These are phyloP conservation scores for Salix udensis DNA, from an alignment of 345 rosid species.

Conservation along the genomic window DNA sequence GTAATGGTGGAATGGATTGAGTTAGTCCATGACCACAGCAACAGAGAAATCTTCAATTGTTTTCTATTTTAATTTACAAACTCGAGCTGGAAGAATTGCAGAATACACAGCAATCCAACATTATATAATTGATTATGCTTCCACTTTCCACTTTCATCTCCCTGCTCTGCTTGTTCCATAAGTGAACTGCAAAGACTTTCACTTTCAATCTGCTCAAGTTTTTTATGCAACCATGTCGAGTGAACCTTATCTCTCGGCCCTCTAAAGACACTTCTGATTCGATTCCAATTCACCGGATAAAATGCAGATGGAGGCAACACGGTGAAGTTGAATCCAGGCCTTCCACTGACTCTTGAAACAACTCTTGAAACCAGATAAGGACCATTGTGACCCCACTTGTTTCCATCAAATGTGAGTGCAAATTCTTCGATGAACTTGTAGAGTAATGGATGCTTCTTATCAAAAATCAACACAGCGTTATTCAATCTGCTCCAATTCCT, in stretches of 20 bases:
- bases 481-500: conserved; percentile 81
- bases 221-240: conserved; percentile 40
- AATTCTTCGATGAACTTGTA: conserved; percentile 75
- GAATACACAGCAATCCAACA: conserved; percentile 57
- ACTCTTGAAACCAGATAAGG: conserved; percentile 89
- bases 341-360: conserved; percentile 38
- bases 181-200: conserved; percentile 64
- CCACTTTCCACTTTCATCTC: conserved; percentile 54
- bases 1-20: conserved; percentile 1
- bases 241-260: conserved; percentile 44
- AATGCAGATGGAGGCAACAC: conserved; percentile 76
- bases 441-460: conserved; percentile 70
- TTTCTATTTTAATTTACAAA: conserved; percentile 14
- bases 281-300: conserved; percentile 82
- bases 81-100: conserved; percentile 46
- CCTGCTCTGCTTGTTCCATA: conserved; percentile 88
- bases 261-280: conserved; percentile 48
- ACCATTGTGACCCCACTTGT: conserved; percentile 97
- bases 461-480: conserved; percentile 79
- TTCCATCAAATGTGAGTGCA: conserved; percentile 74
- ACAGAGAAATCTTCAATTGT: neutral
- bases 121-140: conserved; percentile 53
- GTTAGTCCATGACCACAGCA: conserved; percentile 13
- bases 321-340: conserved; percentile 46
- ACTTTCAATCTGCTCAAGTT: conserved; percentile 40